Conservation (phyloP, 768 basidiomycete species). For the Xerocomellus amylosporus region DNA sequence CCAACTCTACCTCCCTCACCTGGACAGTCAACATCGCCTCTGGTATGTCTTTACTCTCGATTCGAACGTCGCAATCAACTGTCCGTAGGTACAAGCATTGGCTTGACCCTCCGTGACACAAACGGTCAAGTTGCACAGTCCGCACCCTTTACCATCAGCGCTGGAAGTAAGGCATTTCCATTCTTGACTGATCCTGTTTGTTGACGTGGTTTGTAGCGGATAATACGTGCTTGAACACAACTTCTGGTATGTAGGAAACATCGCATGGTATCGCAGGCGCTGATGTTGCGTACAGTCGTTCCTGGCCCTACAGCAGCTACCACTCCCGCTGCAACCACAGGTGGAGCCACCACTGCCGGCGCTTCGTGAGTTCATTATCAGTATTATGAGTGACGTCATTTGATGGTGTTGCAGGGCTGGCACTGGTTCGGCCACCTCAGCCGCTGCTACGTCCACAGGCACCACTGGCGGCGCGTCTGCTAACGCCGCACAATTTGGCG, state of each 20-base stretch:
- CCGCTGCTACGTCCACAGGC: constrained; percentile 22
- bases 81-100: constrained; percentile 47
- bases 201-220: constrained; percentile 29
- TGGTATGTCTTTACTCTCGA: constrained; percentile 31
- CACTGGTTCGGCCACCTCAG: neutral
- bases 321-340: neutral
- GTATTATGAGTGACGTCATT: neutral
- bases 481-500: constrained; percentile 42
- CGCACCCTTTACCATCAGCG: constrained; percentile 48
- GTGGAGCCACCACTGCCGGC: neutral
- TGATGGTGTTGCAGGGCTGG: constrained; percentile 5
- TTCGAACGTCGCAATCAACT: neutral
- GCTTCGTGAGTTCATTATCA: constrained; percentile 19
- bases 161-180: constrained; percentile 45
- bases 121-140: constrained; percentile 50
- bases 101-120: constrained; percentile 58
- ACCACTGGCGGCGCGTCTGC: constrained; percentile 38
- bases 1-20: constrained; percentile 40
- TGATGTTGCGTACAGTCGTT: constrained; percentile 18
- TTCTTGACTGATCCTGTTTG: neutral
- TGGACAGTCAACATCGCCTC: constrained; percentile 54
- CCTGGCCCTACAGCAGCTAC: constrained; percentile 21
- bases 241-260: constrained; percentile 23
- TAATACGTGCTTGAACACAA: constrained; percentile 34
- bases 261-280: constrained; percentile 8